phyloP scores from a whole-genome alignment of 2,329 filamentous ascomycete species.

The Trichoderma asperellum region DNA sequence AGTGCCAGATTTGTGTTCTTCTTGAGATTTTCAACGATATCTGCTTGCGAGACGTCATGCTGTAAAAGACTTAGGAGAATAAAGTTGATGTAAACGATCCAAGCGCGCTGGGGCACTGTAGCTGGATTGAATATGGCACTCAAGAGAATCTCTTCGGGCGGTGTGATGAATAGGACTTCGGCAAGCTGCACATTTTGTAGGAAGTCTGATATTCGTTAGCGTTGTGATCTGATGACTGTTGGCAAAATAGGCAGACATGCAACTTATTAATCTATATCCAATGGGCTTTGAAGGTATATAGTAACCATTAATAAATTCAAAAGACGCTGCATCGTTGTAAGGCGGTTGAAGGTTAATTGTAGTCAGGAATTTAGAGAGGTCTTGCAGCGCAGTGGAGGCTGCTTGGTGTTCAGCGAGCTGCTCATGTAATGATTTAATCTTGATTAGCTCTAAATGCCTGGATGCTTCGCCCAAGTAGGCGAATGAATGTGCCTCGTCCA shows the following conservation, averaged over 20 bases:
- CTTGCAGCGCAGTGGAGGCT: not conserved
- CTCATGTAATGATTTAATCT: not conserved
- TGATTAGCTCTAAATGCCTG: not conserved
- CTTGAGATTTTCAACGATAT: not conserved
- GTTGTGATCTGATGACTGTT: too few relatives aligned
- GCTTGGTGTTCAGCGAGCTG: not conserved
- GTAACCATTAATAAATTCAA: conserved; percentile 2
- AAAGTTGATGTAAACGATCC: conserved; percentile 6
- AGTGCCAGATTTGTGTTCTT: conserved; percentile 21
- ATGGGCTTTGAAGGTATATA: not conserved
- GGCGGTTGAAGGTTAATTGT: conserved; percentile 1
- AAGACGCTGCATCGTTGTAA: not conserved
- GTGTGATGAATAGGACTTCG: conserved; percentile 8
- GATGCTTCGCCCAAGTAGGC: conserved; percentile 3
- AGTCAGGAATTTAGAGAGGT: conserved; percentile 2
- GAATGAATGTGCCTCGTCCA: conserved; percentile 13
- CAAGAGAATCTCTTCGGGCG: not conserved
- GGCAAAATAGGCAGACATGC: not conserved
- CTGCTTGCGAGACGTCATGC: not conserved
- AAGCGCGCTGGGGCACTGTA: not conserved
- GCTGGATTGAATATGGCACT: conserved; percentile 6
- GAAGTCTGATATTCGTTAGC: not conserved
- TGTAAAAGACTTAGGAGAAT: conserved; percentile 11
- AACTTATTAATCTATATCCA: conserved; percentile 18
- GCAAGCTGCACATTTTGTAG: conserved; percentile 12